Percentiles rank a stretch among this genome's conserved stretches.
Evolutionary conservation across 495 filamentous ascomycete species (phyloP).

Genomic region (Tuber aestivum): DNA sequence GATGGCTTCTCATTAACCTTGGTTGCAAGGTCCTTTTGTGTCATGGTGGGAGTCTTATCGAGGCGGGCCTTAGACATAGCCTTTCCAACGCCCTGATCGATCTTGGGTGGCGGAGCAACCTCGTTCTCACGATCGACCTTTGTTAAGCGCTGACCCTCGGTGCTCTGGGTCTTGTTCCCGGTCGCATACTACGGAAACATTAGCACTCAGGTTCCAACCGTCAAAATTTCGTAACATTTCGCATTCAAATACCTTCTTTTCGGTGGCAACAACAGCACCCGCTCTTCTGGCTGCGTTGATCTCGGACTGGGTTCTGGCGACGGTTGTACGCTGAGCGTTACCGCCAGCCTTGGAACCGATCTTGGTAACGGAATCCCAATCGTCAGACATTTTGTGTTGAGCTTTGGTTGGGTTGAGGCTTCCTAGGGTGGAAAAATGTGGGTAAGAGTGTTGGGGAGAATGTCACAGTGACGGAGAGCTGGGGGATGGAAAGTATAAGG

Average conservation of each 20-base stretch:
- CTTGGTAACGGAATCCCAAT: conserved; percentile 87
- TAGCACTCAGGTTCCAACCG: conserved; percentile 66
- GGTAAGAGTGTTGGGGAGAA: conserved; percentile 16
- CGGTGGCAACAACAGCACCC: conserved; percentile 70
- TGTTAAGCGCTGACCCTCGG: conserved; percentile 89
- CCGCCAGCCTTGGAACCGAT: conserved; percentile 76
- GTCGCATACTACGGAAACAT: conserved; percentile 34
- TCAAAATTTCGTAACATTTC: conserved; percentile 45
- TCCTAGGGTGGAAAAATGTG: not conserved
- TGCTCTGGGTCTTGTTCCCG: conserved; percentile 32
- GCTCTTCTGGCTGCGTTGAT: conserved; percentile 82
- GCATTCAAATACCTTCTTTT: conserved; percentile 65
- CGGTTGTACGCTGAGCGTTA: conserved; percentile 68
- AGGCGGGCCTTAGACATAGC: conserved; percentile 69
- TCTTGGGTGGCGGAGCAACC: conserved; percentile 90
- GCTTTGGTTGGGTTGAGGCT: conserved; percentile 5
- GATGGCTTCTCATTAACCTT: conserved; percentile 83
- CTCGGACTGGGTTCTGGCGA: conserved; percentile 77
- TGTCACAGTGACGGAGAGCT: conserved; percentile 11
- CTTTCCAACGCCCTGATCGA: conserved; percentile 70
- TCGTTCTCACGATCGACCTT: conserved; percentile 98
- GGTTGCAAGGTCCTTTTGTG: conserved; percentile 91
- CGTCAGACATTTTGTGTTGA: conserved; percentile 53
- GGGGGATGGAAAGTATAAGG: conserved; percentile 7
- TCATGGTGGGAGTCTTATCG: conserved; percentile 77